Percentiles rank a stretch among this genome's conserved stretches.
Evolutionary conservation across 75 land plant species (phyloP).

Genomic region (Sequoiadendron giganteum): DNA sequence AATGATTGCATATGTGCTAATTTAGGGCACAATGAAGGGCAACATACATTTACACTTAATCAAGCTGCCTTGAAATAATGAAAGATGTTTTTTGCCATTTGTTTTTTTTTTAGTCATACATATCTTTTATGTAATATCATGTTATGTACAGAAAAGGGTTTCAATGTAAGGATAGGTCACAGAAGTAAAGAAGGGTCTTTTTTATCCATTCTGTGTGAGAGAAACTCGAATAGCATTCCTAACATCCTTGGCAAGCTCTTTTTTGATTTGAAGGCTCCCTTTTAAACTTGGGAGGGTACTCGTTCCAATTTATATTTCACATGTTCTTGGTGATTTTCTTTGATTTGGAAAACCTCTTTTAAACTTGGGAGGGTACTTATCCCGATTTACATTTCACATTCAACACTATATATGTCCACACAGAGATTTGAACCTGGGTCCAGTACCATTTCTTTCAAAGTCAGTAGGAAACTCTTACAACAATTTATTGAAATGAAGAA

Average conservation of each 20-base stretch:
- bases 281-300: not conserved
- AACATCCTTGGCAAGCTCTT: not conserved
- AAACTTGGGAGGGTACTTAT: not conserved
- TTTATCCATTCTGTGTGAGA: not conserved
- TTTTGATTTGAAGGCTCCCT: not conserved
- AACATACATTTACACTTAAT: not conserved
- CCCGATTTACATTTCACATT: not conserved
- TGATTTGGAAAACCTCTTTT: not conserved
- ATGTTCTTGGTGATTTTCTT: not conserved
- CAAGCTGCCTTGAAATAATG: not conserved
- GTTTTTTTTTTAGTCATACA: not conserved
- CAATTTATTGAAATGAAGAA: not conserved
- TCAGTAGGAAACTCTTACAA: not conserved
- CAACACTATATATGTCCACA: not conserved
- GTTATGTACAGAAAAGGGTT: not conserved
- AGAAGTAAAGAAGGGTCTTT: not conserved
- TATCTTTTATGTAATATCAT: not conserved
- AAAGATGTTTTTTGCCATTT: not conserved
- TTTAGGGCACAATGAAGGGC: not conserved
- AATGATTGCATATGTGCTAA: not conserved
- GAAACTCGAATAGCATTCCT: not conserved
- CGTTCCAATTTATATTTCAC: not conserved
- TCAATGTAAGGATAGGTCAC: not conserved
- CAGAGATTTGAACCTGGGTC: not conserved
- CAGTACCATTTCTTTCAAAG: not conserved